phyloP scores from a whole-genome alignment of 371 early-diverging fungal genomes.

The Catenaria anguillulae region DNA sequence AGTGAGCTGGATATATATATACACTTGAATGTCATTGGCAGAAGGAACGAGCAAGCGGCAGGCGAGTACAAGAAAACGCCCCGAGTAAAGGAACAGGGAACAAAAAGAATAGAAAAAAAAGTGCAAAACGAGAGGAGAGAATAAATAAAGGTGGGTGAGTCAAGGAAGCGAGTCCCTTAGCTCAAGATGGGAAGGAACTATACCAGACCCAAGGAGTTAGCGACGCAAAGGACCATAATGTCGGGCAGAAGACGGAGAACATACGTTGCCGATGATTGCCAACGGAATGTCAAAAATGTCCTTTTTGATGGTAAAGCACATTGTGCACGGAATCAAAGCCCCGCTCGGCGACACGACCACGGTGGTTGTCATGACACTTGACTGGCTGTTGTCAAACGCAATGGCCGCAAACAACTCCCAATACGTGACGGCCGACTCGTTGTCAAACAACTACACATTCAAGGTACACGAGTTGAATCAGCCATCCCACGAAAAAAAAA shows the following conservation, averaged over 20 bases:
- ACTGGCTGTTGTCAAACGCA: constrained; percentile 73
- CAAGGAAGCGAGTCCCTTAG: background rate
- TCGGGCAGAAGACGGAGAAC: background rate
- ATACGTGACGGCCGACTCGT: constrained; percentile 70
- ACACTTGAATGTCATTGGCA: too few relatives aligned
- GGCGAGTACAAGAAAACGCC: too few relatives aligned
- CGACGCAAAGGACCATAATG: background rate
- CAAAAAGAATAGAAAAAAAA: too few relatives aligned
- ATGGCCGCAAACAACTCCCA: constrained; percentile 83
- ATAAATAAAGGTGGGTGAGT: background rate
- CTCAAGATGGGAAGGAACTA: constrained; percentile 8
- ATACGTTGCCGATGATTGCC: constrained; percentile 56
- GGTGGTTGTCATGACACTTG: constrained; percentile 62
- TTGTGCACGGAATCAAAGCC: constrained; percentile 58
- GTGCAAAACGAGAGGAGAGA: background rate
- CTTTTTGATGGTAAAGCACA: constrained; percentile 79
- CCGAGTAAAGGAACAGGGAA: too few relatives aligned
- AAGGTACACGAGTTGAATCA: too few relatives aligned
- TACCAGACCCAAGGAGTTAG: background rate
- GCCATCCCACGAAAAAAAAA: too few relatives aligned
- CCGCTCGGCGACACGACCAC: constrained; percentile 47
- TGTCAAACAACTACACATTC: constrained; percentile 88
- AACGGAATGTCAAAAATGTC: constrained; percentile 83
- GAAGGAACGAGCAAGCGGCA: too few relatives aligned
- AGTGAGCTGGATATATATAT: too few relatives aligned